Conservation (phyloP, 345 rosid species). For the Alliaria petiolata region DNA sequence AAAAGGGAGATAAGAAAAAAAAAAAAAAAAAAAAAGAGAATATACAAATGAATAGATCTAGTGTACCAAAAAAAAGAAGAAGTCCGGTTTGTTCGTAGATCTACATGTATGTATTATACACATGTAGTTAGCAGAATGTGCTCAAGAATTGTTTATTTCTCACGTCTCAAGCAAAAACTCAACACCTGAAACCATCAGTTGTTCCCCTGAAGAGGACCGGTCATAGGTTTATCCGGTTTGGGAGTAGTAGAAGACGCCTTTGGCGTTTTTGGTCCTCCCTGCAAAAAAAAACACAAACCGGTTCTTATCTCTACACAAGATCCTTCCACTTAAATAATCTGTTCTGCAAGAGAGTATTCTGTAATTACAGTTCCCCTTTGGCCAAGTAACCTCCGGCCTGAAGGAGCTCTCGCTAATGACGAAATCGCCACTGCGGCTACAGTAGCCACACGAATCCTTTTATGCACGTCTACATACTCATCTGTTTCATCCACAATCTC, state of each 20-base stretch:
- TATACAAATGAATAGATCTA: neutral
- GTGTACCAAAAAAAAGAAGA: neutral
- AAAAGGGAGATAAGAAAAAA: neutral
- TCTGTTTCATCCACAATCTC: conserved; percentile 99
- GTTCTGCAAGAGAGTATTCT: neutral
- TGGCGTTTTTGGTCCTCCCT: conserved; percentile 27
- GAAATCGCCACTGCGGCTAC: conserved; percentile 94
- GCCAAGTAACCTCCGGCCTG: conserved; percentile 60
- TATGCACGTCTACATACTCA: conserved; percentile 95
- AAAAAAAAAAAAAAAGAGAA: neutral
- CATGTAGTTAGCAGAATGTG: too few relatives aligned
- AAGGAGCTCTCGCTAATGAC: conserved; percentile 81
- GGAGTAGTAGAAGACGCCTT: conserved; percentile 14
- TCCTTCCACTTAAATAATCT: neutral
- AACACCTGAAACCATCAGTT: neutral
- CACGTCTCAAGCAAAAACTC: neutral
- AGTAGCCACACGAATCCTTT: conserved; percentile 66
- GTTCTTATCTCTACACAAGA: neutral
- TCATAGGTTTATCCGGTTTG: neutral
- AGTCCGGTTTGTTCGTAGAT: neutral
- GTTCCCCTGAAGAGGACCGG: neutral
- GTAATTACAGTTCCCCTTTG: conserved; percentile 33
- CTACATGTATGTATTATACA: neutral
- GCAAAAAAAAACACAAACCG: neutral
- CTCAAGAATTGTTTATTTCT: neutral